Evolutionary conservation across 1,284 basidiomycete species (phyloP).

Genomic region (Thelephora terrestris): DNA sequence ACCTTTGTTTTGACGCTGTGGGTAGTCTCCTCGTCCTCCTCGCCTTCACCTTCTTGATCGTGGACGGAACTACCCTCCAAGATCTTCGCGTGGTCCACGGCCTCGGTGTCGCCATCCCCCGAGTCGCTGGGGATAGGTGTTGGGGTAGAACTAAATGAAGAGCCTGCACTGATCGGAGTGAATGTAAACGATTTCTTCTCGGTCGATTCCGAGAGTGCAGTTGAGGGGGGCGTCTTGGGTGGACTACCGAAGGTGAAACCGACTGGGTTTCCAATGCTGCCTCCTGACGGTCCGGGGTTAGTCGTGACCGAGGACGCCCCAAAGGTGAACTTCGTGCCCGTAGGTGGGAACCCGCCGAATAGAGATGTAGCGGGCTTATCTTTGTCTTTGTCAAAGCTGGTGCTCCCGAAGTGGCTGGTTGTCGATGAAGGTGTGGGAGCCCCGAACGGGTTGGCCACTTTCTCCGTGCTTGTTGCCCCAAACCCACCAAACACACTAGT

Average conservation of each 20-base stretch:
- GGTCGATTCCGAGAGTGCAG: slow-evolving; percentile 3
- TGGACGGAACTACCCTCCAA: slow-evolving; percentile 34
- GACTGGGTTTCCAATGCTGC: slow-evolving; percentile 46
- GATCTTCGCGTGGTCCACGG: neutral
- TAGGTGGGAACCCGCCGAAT: neutral
- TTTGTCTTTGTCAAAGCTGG: slow-evolving; percentile 3
- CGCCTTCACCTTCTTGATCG: slow-evolving; percentile 68
- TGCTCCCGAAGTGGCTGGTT: slow-evolving; percentile 1
- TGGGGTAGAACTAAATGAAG: slow-evolving; percentile 1
- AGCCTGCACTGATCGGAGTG: slow-evolving; percentile 1
- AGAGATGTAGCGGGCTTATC: neutral
- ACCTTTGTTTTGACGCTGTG: slow-evolving; percentile 55
- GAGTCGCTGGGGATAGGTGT: slow-evolving; percentile 6
- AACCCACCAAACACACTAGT: slow-evolving; percentile 2
- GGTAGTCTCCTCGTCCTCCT: slow-evolving; percentile 72
- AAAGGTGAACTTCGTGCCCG: slow-evolving; percentile 10
- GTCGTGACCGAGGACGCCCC: slow-evolving; percentile 12
- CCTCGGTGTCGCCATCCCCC: neutral
- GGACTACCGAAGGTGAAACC: slow-evolving; percentile 46
- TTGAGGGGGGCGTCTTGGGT: slow-evolving; percentile 19
- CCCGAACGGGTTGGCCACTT: slow-evolving; percentile 11
- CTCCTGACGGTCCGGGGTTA: slow-evolving; percentile 15
- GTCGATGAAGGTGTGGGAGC: slow-evolving; percentile 4
- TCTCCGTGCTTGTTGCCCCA: slow-evolving; percentile 1
- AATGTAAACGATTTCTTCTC: neutral